phyloP scores from a whole-genome alignment of 129 eudicot genomes.

The Pulicaria dysenterica region DNA sequence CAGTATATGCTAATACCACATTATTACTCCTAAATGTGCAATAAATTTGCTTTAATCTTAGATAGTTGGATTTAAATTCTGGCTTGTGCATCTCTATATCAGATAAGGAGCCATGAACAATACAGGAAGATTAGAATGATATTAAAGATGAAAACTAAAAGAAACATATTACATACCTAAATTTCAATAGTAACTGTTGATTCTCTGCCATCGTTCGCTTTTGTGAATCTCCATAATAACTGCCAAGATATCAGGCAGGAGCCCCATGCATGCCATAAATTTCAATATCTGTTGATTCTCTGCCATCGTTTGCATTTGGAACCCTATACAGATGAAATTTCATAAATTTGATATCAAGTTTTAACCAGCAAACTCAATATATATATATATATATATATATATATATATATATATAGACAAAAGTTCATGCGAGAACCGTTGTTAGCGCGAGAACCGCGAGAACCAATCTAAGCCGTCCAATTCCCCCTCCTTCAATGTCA shows the following conservation, averaged over 20 bases:
- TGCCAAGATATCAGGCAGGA: slow-evolving; percentile 81
- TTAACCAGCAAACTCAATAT: not conserved
- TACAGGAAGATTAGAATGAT: not conserved
- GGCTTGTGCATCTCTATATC: not conserved
- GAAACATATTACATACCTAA: slow-evolving; percentile 47
- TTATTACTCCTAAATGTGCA: no score
- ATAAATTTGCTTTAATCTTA: not conserved
- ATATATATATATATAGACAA: no score
- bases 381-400: no score
- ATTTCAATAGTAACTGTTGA: no score
- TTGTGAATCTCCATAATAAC: slow-evolving; percentile 96
- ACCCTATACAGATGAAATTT: slow-evolving; percentile 52
- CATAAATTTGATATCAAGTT: not conserved
- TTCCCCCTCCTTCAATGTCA: no score
- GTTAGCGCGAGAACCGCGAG: no score
- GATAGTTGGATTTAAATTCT: not conserved
- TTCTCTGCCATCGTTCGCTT: no score
- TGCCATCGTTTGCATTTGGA: slow-evolving; percentile 89
- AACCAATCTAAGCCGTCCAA: no score
- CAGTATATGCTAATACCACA: no score
- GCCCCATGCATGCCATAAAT: slow-evolving; percentile 98
- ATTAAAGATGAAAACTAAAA: not conserved
- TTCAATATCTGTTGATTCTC: slow-evolving; percentile 94
- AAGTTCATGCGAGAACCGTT: no score
- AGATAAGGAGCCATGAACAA: not conserved